These are phyloP conservation scores for Ganoderma resinaceum DNA, from an alignment of 1,284 basidiomycete genomes.

Conservation along the genomic window DNA sequence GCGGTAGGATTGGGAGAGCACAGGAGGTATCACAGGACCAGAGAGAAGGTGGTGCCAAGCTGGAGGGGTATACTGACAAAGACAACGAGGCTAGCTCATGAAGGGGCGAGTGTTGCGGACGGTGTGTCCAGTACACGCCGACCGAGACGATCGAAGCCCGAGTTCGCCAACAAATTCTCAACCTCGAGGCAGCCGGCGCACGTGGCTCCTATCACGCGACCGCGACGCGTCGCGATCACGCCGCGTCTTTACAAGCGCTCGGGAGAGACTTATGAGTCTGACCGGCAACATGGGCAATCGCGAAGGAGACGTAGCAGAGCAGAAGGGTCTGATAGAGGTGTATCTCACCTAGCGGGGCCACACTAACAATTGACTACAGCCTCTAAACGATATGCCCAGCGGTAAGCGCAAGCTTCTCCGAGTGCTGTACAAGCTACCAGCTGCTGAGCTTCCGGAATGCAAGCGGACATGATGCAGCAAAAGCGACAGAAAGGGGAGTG, in stretches of 20 bases:
- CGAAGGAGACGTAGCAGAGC: background rate
- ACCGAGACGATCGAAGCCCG: slow-evolving; percentile 3
- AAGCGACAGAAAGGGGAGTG: background rate
- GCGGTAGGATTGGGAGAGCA: slow-evolving; percentile 4
- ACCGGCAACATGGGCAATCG: too few species aligned
- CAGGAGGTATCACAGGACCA: slow-evolving; percentile 16
- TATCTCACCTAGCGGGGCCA: background rate
- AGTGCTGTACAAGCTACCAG: background rate
- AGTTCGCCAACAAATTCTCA: slow-evolving; percentile 3
- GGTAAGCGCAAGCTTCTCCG: background rate
- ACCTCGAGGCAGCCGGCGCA: slow-evolving; percentile 25
- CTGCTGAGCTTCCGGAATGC: background rate
- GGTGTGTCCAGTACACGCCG: slow-evolving; percentile 5
- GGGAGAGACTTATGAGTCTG: background rate
- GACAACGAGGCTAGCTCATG: slow-evolving; percentile 22
- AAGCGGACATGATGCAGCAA: background rate
- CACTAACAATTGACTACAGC: background rate
- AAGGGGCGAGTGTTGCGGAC: slow-evolving; percentile 6
- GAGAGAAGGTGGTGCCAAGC: slow-evolving; percentile 3
- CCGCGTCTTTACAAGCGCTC: background rate
- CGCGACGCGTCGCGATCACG: slow-evolving; percentile 21
- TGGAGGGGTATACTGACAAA: slow-evolving; percentile 15
- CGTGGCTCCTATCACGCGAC: slow-evolving; percentile 25
- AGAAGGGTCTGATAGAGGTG: background rate
- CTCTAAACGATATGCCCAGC: background rate